Conservation (phyloP, 1,284 basidiomycete species). For the Cryptococcus sp. region DNA sequence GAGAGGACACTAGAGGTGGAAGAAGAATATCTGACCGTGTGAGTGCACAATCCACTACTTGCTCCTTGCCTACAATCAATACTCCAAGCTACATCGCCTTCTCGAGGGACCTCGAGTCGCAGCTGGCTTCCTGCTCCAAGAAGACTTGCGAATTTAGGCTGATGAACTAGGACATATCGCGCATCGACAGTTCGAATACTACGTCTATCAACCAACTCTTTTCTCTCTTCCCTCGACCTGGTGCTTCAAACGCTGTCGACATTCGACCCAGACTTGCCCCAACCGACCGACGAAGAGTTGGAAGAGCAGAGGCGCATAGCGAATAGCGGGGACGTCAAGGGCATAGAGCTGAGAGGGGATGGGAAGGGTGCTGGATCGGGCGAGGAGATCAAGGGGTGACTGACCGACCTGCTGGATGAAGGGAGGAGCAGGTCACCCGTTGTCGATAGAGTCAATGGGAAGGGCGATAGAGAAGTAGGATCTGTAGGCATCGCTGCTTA, state of each 20-base stretch:
- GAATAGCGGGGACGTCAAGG: slow-evolving; percentile 23
- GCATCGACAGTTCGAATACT: slow-evolving; percentile 76
- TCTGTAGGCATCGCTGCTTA: no score
- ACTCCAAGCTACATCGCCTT: no score
- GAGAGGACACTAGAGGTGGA: slow-evolving; percentile 63
- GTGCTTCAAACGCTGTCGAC: slow-evolving; percentile 73
- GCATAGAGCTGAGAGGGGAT: slow-evolving; percentile 41
- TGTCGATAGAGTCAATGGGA: no score
- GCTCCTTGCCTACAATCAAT: no score
- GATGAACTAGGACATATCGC: slow-evolving; percentile 23
- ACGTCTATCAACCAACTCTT: slow-evolving; percentile 71
- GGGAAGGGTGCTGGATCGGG: slow-evolving; percentile 39
- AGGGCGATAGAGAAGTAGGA: no score
- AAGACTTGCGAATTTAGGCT: no score
- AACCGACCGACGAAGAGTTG: slow-evolving; percentile 32
- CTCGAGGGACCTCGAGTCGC: neutral
- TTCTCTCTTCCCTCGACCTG: slow-evolving; percentile 79
- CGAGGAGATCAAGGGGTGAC: slow-evolving; percentile 33
- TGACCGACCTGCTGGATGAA: no score
- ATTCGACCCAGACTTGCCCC: slow-evolving; percentile 50
- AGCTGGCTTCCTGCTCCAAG: neutral
- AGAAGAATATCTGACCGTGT: slow-evolving; percentile 65
- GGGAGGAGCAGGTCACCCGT: no score
- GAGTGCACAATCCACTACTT: no score
- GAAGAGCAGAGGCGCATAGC: slow-evolving; percentile 21